Base-by-base conservation (phyloP, 2,329 filamentous ascomycete species). In the Juglanconis oblonga region DNA sequence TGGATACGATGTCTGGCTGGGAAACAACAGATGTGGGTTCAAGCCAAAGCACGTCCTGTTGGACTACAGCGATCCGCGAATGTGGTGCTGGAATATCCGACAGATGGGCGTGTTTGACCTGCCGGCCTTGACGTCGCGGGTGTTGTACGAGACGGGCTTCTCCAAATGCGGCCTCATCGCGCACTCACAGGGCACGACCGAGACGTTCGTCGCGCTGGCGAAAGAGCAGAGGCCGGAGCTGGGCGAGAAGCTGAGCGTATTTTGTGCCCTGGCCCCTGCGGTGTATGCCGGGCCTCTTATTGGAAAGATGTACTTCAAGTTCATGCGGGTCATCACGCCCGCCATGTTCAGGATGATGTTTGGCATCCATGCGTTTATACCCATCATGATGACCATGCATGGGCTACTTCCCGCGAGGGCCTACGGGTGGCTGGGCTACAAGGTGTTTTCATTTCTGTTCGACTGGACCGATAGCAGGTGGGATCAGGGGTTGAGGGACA, bases 61-160 rank as follows among this genome's bases (percentile, higher is more conserved):
- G 44, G 75, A 84, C 2, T 87, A 89, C 65, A 77, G 78, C 3
- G 94, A 98, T 69, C 93, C 94, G 1, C 85, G 92, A 35, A 96
- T 97, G 91, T 97, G 94, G 94, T 87, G 88, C 45, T 98, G 94
- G 94, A 96, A 96, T 66, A 96, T 97, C 58, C 86, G 91, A 0
- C 91, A 97, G 69, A 96, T 97, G 90, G 94, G 92, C 3, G 88
- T 93, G 1, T 86, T 96, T 70, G 94, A 98, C 70, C 81, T 98
- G 3, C 83, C 93, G 0, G 92, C 93, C 0, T 81, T 97, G 38
- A 83, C 90, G 1, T 91, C 89, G 0, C 86, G 91, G 5, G 91
- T 97, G 1, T 80, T 97, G 2, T 82, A 81, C 44, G 89, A 96
- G 74, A 97, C 93, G 0, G 88, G 89, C 0, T 97, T 96, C 68